A percentile compares a stretch with the other conserved stretches of the same genome.
Conservation (phyloP, 1,284 basidiomycete genomes). For the Ganoderma leucocontextum region DNA sequence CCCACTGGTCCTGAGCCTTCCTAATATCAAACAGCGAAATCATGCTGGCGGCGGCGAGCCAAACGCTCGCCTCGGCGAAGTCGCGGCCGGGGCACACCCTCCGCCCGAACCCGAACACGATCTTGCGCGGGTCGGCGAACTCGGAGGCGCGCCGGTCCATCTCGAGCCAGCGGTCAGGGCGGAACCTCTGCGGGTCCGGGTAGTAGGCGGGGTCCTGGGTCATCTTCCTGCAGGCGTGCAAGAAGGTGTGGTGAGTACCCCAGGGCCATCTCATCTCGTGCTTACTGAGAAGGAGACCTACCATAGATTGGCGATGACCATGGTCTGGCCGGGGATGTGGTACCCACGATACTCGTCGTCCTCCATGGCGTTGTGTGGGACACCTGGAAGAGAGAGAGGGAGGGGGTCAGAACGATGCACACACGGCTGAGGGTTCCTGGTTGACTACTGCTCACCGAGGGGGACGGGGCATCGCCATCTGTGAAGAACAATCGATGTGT, state of each 20-base stretch:
- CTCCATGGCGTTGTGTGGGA: conserved; percentile 58
- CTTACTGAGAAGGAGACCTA: conserved; percentile 26
- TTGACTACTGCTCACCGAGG: conserved; percentile 30
- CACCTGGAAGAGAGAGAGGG: conserved; percentile 34
- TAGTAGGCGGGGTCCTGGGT: conserved; percentile 38
- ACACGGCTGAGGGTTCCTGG: not conserved
- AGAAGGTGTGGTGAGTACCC: not conserved
- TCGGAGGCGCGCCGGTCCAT: conserved; percentile 34
- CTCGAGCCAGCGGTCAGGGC: conserved; percentile 43
- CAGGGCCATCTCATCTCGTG: too few relatives aligned
- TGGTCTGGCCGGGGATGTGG: conserved; percentile 54
- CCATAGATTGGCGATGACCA: conserved; percentile 59
- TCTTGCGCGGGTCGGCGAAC: conserved; percentile 38
- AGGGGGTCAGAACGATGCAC: not conserved
- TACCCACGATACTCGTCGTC: conserved; percentile 60
- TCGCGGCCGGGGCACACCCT: conserved; percentile 40
- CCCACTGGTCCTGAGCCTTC: conserved; percentile 30
- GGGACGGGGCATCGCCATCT: conserved; percentile 40
- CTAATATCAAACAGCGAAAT: conserved; percentile 36
- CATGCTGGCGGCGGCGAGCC: conserved; percentile 36
- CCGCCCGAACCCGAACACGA: conserved; percentile 44
- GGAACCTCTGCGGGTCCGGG: conserved; percentile 39
- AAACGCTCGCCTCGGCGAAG: conserved; percentile 38
- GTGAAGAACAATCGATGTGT: not conserved
- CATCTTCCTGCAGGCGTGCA: conserved; percentile 40